Conservation (phyloP, 83 land plant genomes). For the Thuja plicata region DNA sequence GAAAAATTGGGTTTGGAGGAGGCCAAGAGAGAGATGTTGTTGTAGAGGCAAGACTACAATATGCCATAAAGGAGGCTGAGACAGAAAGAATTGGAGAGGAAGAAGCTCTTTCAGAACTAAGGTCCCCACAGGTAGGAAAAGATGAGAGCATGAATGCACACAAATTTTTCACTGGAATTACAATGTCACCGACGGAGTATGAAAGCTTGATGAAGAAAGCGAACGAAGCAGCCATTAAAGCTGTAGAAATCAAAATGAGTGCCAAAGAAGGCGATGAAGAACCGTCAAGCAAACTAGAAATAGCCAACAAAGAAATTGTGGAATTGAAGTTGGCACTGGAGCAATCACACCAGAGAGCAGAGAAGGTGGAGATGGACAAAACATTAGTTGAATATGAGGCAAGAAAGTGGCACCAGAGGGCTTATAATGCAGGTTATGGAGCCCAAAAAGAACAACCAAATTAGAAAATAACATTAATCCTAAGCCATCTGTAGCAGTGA, state of each 20-base stretch:
- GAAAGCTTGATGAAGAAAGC: constrained; percentile 60
- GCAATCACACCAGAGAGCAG: constrained; percentile 72
- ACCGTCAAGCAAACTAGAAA: constrained; percentile 57
- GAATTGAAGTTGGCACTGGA: constrained; percentile 49
- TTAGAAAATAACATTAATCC: not conserved
- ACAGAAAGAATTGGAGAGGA: constrained; percentile 74
- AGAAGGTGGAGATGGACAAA: constrained; percentile 84
- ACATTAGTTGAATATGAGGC: constrained; percentile 80
- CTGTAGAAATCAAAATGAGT: constrained; percentile 69
- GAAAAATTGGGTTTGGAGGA: constrained; percentile 45
- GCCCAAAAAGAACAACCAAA: not conserved
- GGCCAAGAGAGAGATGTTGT: constrained; percentile 32
- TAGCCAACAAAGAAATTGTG: constrained; percentile 53
- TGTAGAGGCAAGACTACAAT: constrained; percentile 49
- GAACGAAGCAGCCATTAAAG: constrained; percentile 50
- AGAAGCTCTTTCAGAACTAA: constrained; percentile 49
- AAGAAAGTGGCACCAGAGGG: constrained; percentile 69
- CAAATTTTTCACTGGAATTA: constrained; percentile 50
- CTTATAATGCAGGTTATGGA: constrained; percentile 8
- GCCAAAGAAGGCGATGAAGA: constrained; percentile 88
- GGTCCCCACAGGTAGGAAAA: constrained; percentile 41
- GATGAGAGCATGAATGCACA: constrained; percentile 20
- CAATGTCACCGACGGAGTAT: constrained; percentile 67
- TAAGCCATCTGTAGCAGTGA: not conserved
- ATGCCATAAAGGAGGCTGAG: constrained; percentile 57